Percentiles rank a stretch among this genome's conserved stretches.
These are phyloP conservation scores for Theobroma cacao DNA, from an alignment of 345 rosid genomes.

Conservation along the genomic window DNA sequence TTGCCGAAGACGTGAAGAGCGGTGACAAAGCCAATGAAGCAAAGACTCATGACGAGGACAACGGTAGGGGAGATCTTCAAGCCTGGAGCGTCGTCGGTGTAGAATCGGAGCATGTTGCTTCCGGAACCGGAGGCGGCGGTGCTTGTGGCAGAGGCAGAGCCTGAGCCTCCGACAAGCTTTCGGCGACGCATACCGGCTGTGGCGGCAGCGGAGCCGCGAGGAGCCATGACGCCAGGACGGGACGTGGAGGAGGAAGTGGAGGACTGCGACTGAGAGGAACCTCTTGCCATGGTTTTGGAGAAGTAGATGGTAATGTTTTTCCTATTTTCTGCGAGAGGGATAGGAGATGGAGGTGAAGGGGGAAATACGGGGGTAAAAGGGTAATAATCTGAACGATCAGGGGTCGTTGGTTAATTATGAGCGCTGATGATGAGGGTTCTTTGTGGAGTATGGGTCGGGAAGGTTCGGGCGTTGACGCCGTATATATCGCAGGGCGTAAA, in stretches of 20 bases:
- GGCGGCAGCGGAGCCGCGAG: conserved; percentile 90
- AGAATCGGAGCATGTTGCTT: conserved; percentile 87
- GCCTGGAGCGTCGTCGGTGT: conserved; percentile 94
- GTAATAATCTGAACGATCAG: conserved; percentile 8
- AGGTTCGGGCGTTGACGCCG: background rate
- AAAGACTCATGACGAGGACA: conserved; percentile 88
- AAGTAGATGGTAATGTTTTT: background rate
- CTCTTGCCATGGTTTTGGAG: conserved; percentile 64
- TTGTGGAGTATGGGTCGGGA: background rate
- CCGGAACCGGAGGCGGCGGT: conserved; percentile 34
- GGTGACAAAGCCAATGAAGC: conserved; percentile 95
- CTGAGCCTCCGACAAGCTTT: conserved; percentile 43
- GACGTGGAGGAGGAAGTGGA: conserved; percentile 46
- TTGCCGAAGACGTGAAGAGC: conserved; percentile 94
- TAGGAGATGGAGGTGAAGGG: background rate
- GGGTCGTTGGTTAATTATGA: background rate
- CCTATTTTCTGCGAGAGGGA: background rate
- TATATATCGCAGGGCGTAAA: too few relatives aligned
- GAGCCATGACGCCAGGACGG: conserved; percentile 71
- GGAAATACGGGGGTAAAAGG: background rate
- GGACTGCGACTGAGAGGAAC: conserved; percentile 78
- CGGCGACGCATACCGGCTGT: conserved; percentile 96
- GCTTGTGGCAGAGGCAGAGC: conserved; percentile 30
- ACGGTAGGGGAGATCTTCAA: conserved; percentile 90
- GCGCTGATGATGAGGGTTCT: background rate